Conservation (phyloP, 148 eudicot genomes). For the Vaccinium vitisidaea region DNA sequence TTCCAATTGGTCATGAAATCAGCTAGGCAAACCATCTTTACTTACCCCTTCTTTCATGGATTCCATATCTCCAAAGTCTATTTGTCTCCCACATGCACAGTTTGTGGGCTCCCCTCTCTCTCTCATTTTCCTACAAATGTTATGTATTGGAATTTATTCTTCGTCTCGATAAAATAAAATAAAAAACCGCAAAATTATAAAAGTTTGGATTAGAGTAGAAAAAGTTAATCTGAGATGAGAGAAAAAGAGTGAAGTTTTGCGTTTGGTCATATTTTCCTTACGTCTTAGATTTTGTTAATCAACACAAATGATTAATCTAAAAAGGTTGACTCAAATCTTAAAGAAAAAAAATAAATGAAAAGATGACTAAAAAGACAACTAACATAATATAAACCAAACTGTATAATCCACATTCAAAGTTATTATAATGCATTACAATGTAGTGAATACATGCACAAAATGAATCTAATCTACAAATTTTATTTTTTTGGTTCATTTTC, state of each 20-base stretch:
- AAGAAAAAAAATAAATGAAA: background rate
- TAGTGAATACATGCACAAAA: background rate
- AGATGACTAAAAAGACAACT: background rate
- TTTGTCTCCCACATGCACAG: constrained; percentile 29
- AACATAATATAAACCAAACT: background rate
- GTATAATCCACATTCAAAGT: background rate
- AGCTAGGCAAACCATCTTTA: constrained; percentile 4
- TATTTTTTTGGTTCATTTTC: background rate
- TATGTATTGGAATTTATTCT: background rate
- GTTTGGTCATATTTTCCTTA: background rate
- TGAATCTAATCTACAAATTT: background rate
- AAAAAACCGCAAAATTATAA: background rate
- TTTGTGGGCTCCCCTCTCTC: background rate
- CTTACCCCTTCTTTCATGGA: constrained; percentile 16
- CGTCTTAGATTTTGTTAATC: too few relatives aligned
- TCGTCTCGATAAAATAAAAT: background rate
- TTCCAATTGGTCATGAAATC: constrained; percentile 24
- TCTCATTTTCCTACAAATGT: too few relatives aligned
- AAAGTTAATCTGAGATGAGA: background rate
- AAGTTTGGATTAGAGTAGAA: background rate
- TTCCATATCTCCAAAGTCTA: constrained; percentile 29
- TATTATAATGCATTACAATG: background rate
- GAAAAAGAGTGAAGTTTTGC: background rate
- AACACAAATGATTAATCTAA: background rate
- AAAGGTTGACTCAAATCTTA: background rate